Evolutionary conservation across 73 alveolate genomes (phyloP).

Genomic region (Durusdinium trenchii): DNA sequence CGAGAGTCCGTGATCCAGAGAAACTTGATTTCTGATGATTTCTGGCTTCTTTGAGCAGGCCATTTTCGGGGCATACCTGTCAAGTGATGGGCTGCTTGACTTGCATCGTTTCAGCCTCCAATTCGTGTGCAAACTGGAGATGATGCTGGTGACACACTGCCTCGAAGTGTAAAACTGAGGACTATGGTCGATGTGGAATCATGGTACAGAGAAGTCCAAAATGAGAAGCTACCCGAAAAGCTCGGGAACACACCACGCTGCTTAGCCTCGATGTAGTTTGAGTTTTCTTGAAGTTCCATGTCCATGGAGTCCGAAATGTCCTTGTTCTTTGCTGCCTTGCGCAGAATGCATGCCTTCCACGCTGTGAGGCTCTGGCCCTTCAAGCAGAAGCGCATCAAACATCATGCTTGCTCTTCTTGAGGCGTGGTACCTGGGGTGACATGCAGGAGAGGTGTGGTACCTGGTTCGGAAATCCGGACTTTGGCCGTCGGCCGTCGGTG

Average conservation of each 20-base stretch:
- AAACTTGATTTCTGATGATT: not conserved
- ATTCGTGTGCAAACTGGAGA: too few relatives aligned
- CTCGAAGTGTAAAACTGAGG: too few relatives aligned
- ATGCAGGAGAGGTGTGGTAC: too few relatives aligned
- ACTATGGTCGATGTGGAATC: constrained; percentile 45
- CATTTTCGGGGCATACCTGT: constrained; percentile 64
- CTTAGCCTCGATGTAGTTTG: not conserved
- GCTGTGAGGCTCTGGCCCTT: too few relatives aligned
- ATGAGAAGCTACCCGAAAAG: not conserved
- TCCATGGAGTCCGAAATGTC: not conserved
- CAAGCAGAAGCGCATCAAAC: constrained; percentile 9
- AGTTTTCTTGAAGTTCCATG: not conserved
- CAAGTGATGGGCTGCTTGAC: constrained; percentile 58
- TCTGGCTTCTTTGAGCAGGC: not conserved
- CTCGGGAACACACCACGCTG: constrained; percentile 6
- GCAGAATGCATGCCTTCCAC: constrained; percentile 40
- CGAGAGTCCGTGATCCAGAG: not conserved
- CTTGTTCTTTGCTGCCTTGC: not conserved
- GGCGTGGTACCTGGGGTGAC: not conserved
- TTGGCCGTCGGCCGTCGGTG: too few relatives aligned
- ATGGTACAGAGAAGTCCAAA: constrained; percentile 71
- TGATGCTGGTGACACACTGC: too few relatives aligned
- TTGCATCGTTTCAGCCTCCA: too few relatives aligned
- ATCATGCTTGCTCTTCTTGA: not conserved
- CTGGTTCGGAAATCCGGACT: too few relatives aligned